Base-by-base conservation (phyloP, 2,329 filamentous ascomycete genomes). In the Zalaria obscura region DNA sequence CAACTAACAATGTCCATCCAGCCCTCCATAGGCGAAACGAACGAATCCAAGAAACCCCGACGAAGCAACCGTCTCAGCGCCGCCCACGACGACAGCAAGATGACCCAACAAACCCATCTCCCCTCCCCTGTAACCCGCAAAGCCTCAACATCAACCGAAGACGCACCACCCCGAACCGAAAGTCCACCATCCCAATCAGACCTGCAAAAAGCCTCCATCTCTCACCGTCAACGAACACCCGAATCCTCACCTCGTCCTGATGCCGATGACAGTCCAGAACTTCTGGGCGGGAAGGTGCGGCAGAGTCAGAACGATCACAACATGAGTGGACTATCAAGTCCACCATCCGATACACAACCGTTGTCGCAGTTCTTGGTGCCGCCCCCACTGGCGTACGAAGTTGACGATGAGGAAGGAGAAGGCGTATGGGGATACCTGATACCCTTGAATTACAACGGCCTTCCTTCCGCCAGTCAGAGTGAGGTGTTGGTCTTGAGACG, bases 351-450 rank as follows among this genome's bases (percentile, higher is more conserved):
- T 54, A 88, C 83, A 0, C 83, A 88, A 56, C 72, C 78, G 0
- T 78, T 86, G 46, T 88, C 84, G 5, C 91, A 98, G 63, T 83
- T 82, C 54, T 65, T 84, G 32, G 79, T 85, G 49, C 78, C 82
- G 3, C 76, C 85, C 27, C 72, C 53, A 5, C 50, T 89, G 37
- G 79, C 79, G 7, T 83, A 88, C 48, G 86, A 93, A 43, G 83
- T 93, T 3, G 76, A 88, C 47, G 83, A 94, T 56, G 87, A 94
- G 63, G 76, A 74, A 44, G 73, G 75, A 36, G 83, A 93, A 58
- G 86, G 86, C 5, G 86, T 96, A 1, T 98, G 91, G 91, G 93
- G 93, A 8, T 98, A 96, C 55, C 69, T 98, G 4, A 76, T 94
- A 41, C 86, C 89, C 2, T 66, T 94, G 25, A 80, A 89, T 55